Percentiles rank a stretch among this genome's conserved stretches.
Conservation (phyloP, 805 yeast species). For the Pichia ethanolica region DNA sequence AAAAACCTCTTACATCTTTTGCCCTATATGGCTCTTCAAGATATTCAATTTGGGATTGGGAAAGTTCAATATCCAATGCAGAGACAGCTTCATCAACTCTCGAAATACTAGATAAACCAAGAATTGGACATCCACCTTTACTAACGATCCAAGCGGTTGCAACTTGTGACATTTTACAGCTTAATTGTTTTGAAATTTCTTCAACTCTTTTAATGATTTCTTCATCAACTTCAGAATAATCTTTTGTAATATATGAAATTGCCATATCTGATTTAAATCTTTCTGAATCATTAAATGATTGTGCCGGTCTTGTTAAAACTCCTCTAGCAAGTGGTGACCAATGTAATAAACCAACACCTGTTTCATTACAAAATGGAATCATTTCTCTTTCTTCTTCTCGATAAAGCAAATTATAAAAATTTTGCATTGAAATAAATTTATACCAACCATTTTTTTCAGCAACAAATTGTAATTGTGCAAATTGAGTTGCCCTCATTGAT, state of each 20-base stretch:
- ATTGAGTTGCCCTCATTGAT: conserved; percentile 48
- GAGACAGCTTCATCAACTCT: conserved; percentile 45
- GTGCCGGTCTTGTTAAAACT: conserved; percentile 12
- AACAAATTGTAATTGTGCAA: conserved; percentile 43
- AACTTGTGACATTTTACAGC: conserved; percentile 46
- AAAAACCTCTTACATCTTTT: conserved; percentile 1
- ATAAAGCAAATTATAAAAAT: conserved; percentile 44
- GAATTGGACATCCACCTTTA: conserved; percentile 47
- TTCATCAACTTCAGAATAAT: conserved; percentile 21
- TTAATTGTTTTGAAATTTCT: conserved; percentile 39
- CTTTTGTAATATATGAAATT: conserved; percentile 7
- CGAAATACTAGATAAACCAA: conserved; percentile 42
- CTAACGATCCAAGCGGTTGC: conserved; percentile 48
- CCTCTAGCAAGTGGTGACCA: conserved; percentile 58
- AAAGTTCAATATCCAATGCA: conserved; percentile 34
- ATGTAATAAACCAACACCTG: conserved; percentile 49
- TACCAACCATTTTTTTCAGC: conserved; percentile 52
- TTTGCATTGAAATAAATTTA: conserved; percentile 53
- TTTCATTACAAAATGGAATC: conserved; percentile 44
- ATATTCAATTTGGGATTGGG: conserved; percentile 29
- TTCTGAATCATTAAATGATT: neutral
- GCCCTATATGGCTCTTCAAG: conserved; percentile 31
- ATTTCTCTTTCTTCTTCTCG: conserved; percentile 60
- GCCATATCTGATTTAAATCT: conserved; percentile 31
- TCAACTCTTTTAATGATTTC: conserved; percentile 45